Evolutionary conservation across 2,329 filamentous ascomycete species (phyloP).

Genomic region (Leptographium wingfieldii): DNA sequence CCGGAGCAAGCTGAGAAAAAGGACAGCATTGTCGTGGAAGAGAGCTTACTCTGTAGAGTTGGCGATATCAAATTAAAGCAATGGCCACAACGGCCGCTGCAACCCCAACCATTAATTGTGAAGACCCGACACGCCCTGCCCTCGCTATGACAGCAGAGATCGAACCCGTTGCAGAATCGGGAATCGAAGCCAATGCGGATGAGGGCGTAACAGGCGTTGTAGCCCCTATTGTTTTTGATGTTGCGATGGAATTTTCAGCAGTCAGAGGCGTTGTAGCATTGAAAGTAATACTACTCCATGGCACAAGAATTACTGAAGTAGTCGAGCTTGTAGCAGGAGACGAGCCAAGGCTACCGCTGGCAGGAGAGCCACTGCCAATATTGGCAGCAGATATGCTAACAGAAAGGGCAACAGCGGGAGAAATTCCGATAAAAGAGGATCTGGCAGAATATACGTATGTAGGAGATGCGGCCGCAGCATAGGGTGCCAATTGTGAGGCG

Average conservation of each 20-base stretch:
- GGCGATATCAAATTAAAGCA: slow-evolving; percentile 33
- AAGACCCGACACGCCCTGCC: slow-evolving; percentile 38
- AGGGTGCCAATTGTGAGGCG: neutral
- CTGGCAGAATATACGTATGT: no score
- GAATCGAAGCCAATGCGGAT: slow-evolving; percentile 30
- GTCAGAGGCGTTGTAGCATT: neutral
- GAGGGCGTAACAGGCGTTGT: slow-evolving; percentile 24
- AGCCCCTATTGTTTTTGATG: neutral
- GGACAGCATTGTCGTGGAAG: no score
- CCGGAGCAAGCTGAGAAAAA: no score
- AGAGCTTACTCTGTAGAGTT: no score
- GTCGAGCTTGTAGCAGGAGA: neutral
- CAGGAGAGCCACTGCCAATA: neutral
- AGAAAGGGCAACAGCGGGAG: neutral
- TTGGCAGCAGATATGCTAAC: neutral
- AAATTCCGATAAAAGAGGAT: no score
- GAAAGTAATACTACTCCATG: neutral
- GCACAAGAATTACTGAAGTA: neutral
- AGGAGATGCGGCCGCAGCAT: neutral
- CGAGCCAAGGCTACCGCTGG: neutral
- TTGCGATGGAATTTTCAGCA: neutral
- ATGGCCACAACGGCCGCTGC: slow-evolving; percentile 38
- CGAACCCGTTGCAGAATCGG: slow-evolving; percentile 20
- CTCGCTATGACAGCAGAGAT: slow-evolving; percentile 29
- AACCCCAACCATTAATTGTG: slow-evolving; percentile 35